phyloP scores from a whole-genome alignment of 176 grass and related monocot genomes.

The Elymus sibiricus region DNA sequence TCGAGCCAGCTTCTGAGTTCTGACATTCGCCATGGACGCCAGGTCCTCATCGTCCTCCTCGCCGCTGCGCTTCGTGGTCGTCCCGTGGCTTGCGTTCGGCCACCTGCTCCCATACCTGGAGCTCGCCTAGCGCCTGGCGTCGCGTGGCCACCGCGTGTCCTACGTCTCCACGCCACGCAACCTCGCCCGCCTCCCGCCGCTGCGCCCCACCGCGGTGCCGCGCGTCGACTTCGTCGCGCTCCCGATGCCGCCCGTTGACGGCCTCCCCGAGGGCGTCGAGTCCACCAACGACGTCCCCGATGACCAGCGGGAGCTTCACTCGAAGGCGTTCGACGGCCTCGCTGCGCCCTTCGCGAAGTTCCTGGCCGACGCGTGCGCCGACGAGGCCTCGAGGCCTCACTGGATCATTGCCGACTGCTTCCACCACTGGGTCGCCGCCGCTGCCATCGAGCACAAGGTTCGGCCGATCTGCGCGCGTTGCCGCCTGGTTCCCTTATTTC shows the following conservation, averaged over 20 bases:
- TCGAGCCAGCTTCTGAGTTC: neutral
- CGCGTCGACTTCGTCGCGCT: neutral
- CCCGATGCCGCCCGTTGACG: neutral
- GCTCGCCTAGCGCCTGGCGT: neutral
- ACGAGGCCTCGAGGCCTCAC: neutral
- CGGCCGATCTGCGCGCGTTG: neutral
- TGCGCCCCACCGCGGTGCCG: neutral
- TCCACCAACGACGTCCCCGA: neutral
- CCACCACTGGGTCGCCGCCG: neutral
- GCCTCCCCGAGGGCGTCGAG: neutral
- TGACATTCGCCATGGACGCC: neutral
- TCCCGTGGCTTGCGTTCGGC: neutral
- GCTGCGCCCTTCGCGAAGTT: neutral
- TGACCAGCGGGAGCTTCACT: neutral
- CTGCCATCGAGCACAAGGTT: neutral
- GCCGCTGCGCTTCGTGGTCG: neutral
- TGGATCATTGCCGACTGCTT: neutral
- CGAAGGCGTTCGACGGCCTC: constrained; percentile 5
- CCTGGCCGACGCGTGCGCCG: neutral
- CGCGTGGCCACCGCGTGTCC: neutral
- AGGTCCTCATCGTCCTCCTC: neutral
- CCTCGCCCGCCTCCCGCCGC: neutral
- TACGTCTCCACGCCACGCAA: constrained; percentile 10
- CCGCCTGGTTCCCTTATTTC: neutral
- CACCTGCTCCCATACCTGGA: neutral